phyloP scores from a whole-genome alignment of 805 yeast species.

The Diddensiella caesifluorescens region DNA sequence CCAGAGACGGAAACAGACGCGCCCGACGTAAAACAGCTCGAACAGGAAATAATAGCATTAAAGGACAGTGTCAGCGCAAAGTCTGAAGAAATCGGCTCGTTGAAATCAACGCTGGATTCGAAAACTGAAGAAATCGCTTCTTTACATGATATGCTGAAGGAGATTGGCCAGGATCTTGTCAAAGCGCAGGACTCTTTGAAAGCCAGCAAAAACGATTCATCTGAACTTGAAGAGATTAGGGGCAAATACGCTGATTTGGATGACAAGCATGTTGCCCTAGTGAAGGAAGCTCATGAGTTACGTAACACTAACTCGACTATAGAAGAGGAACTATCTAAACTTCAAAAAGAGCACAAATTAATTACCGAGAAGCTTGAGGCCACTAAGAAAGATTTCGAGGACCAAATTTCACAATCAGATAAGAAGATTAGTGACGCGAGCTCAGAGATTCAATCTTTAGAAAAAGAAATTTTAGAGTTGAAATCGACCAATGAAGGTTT shows the following conservation, averaged over 20 bases:
- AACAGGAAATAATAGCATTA: constrained; percentile 1
- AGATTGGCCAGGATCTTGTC: constrained; percentile 76
- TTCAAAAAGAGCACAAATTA: constrained; percentile 3
- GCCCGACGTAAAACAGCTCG: constrained; percentile 6
- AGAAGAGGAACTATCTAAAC: neutral
- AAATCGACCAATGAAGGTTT: too few species aligned
- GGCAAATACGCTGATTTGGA: constrained; percentile 4
- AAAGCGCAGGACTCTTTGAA: constrained; percentile 58
- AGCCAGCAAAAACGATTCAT: constrained; percentile 7
- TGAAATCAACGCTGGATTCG: constrained; percentile 5
- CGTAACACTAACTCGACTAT: neutral
- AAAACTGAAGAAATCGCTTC: constrained; percentile 56
- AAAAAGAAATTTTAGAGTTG: neutral
- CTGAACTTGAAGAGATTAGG: constrained; percentile 10
- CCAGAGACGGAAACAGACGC: too few species aligned
- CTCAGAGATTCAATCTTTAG: constrained; percentile 2
- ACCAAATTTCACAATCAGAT: constrained; percentile 1
- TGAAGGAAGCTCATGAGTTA: too few species aligned
- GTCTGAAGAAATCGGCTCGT: neutral
- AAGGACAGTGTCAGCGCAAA: constrained; percentile 3
- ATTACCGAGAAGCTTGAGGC: constrained; percentile 4
- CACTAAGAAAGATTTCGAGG: constrained; percentile 1
- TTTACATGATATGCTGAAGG: constrained; percentile 68
- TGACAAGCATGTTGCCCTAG: constrained; percentile 8
- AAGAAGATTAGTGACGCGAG: constrained; percentile 5